phyloP scores from a whole-genome alignment of 2,329 filamentous ascomycete species.

The Cercospora beticola region DNA sequence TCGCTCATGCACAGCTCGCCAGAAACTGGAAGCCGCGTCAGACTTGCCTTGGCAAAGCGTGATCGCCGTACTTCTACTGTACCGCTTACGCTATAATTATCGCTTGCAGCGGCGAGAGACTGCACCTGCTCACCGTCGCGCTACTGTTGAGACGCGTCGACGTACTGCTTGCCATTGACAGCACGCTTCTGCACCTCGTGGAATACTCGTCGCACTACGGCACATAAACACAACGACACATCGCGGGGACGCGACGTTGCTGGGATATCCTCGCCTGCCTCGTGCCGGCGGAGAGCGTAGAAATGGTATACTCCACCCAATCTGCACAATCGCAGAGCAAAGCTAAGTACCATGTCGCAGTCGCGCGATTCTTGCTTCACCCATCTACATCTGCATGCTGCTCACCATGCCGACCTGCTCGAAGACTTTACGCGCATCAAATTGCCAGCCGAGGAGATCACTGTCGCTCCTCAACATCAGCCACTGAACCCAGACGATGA shows the following conservation, averaged over 20 bases:
- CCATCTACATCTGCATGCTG: conserved; percentile 70
- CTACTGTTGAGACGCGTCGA: neutral
- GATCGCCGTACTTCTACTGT: neutral
- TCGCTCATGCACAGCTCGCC: neutral
- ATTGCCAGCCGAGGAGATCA: conserved; percentile 66
- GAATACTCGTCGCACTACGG: neutral
- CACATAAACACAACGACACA: neutral
- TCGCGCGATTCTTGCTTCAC: conserved; percentile 73
- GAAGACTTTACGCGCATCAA: conserved; percentile 56
- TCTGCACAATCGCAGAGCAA: neutral
- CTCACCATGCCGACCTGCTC: conserved; percentile 74
- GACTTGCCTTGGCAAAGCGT: neutral
- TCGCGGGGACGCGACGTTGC: neutral
- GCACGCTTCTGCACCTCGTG: neutral
- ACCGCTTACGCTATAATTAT: neutral
- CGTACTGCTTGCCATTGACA: neutral
- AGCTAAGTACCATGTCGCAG: conserved; percentile 33
- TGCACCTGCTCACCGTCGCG: neutral
- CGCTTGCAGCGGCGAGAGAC: neutral
- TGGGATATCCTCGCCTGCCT: neutral
- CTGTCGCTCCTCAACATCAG: conserved; percentile 75
- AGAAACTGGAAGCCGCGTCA: neutral
- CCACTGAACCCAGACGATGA: conserved; percentile 83
- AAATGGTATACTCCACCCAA: conserved; percentile 17
- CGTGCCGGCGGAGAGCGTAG: neutral